phyloP scores from a whole-genome alignment of 2,329 filamentous ascomycete genomes.

The Parascedosporium putredinis region DNA sequence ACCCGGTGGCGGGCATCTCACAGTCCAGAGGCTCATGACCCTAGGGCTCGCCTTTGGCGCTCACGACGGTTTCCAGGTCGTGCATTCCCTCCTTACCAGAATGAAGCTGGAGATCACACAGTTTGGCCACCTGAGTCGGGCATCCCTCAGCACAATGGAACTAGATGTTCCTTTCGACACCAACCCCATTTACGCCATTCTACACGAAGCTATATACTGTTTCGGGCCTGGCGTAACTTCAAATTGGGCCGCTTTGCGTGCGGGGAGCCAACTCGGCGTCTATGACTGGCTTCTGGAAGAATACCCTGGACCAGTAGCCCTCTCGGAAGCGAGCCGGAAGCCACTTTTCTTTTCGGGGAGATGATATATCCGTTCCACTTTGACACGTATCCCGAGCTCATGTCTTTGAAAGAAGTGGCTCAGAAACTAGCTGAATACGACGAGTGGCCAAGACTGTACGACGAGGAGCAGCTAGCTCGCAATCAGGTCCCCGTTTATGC shows the following conservation, averaged over 20 bases:
- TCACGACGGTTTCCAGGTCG: slow-evolving; percentile 63
- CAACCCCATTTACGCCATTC: slow-evolving; percentile 70
- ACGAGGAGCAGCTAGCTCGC: slow-evolving; percentile 57
- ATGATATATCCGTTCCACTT: slow-evolving; percentile 88
- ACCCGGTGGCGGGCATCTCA: slow-evolving; percentile 63
- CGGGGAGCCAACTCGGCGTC: slow-evolving; percentile 37
- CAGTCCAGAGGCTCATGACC: slow-evolving; percentile 63
- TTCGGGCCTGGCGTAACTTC: slow-evolving; percentile 52
- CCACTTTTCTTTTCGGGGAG: slow-evolving; percentile 80
- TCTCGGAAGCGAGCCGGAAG: slow-evolving; percentile 18
- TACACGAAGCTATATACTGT: slow-evolving; percentile 86
- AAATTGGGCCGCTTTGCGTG: slow-evolving; percentile 63
- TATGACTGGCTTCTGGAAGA: slow-evolving; percentile 41
- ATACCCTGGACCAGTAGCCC: slow-evolving; percentile 10
- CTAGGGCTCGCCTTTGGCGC: slow-evolving; percentile 69
- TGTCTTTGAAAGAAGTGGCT: slow-evolving; percentile 56
- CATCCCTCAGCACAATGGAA: slow-evolving; percentile 61
- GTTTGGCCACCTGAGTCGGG: slow-evolving; percentile 65
- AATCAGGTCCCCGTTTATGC: slow-evolving; percentile 84
- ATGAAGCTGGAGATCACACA: slow-evolving; percentile 63
- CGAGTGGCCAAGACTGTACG: slow-evolving; percentile 70
- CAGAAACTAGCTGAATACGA: slow-evolving; percentile 56
- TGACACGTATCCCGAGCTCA: slow-evolving; percentile 66
- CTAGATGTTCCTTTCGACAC: slow-evolving; percentile 59
- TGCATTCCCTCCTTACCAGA: slow-evolving; percentile 65